Base-by-base conservation (phyloP, 2,329 filamentous ascomycete genomes). In the Plectosphaerella plurivora region DNA sequence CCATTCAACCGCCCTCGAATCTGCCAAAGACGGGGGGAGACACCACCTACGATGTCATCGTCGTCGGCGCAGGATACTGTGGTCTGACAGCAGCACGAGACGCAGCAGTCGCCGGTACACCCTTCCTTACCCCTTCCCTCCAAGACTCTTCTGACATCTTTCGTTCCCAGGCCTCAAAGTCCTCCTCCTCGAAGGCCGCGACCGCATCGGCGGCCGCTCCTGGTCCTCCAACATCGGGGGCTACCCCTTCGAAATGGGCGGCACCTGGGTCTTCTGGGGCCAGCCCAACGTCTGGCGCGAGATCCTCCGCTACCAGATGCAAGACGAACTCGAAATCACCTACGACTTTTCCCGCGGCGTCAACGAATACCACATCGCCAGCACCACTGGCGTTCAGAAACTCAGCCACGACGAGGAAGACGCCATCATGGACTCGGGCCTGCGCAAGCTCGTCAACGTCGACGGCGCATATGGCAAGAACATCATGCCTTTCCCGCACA, bases 221-320 rank as follows among this genome's bases (percentile, higher is more conserved):
- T 78, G 72, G 70, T 71, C 70, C 0, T 68, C 72, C 15, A 68
- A 74, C 33, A 72, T 75, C 8, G 65, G 63, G 0, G 73, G 71
- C 0, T 72, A 76, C 14, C 67, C 68, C 0, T 76, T 69, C 47
- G 76, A 78, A 49, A 72, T 79, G 68, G 76, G 76, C 0, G 76
- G 76, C 0, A 76, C 74, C 0, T 79, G 74, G 74, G 66, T 78
- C 0, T 71, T 71, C 50, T 76, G 73, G 73, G 63, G 64, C 2
- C 72, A 75, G 47, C 62, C 73, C 0, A 69, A 73, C 33, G 61
- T 74, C 3, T 75, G 69, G 67, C 63, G 72, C 4, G 75, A 78
- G 50, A 70, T 78, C 3, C 63, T 67, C 1, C 59, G 74, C n/a
- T 79, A 78, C 52, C 61, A 67, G 4, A 72, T 78, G 67, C 63